Percentiles rank a stretch among this genome's conserved stretches.
These are phyloP conservation scores for Erysiphe pulchra DNA, from an alignment of 2,329 filamentous ascomycete genomes.

Conservation along the genomic window DNA sequence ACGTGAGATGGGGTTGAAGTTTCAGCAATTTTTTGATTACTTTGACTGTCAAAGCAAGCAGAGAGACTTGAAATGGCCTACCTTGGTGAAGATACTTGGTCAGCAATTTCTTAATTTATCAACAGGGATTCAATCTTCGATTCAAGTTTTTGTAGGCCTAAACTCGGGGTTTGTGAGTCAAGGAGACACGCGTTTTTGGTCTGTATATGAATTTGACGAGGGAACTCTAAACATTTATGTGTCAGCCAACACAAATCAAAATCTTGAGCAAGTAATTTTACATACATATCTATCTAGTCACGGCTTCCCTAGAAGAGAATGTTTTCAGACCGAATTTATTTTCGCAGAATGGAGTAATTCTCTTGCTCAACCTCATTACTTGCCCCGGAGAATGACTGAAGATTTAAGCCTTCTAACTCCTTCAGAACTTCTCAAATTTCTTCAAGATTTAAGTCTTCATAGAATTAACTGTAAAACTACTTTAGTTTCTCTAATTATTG, in stretches of 20 bases:
- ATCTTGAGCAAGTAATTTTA: conserved; percentile 17
- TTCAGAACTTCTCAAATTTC: conserved; percentile 5
- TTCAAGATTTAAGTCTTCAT: conserved; percentile 3
- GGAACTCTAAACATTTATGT: conserved; percentile 14
- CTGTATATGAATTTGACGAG: conserved; percentile 13
- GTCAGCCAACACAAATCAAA: conserved; percentile 17
- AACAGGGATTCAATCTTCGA: conserved; percentile 12
- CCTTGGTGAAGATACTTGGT: conserved; percentile 5
- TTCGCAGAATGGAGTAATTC: conserved; percentile 15
- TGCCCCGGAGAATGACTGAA: conserved; percentile 15
- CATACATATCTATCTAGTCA: conserved; percentile 21
- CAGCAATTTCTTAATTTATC: conserved; percentile 3
- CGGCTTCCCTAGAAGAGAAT: conserved; percentile 16
- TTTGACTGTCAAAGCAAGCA: conserved; percentile 11
- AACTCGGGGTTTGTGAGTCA: conserved; percentile 18
- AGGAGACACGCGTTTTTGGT: conserved; percentile 16
- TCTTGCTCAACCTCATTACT: conserved; percentile 5
- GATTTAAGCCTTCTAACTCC: conserved; percentile 18
- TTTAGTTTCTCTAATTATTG: conserved; percentile 3
- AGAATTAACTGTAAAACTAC: conserved; percentile 1
- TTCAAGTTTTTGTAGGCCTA: conserved; percentile 14
- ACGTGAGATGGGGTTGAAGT: conserved; percentile 7
- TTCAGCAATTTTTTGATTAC: conserved; percentile 3
- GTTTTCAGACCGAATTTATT: conserved; percentile 17
- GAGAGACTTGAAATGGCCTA: conserved; percentile 3